Conservation (phyloP, 2,329 filamentous ascomycete genomes). For the Lojkania enalia region DNA sequence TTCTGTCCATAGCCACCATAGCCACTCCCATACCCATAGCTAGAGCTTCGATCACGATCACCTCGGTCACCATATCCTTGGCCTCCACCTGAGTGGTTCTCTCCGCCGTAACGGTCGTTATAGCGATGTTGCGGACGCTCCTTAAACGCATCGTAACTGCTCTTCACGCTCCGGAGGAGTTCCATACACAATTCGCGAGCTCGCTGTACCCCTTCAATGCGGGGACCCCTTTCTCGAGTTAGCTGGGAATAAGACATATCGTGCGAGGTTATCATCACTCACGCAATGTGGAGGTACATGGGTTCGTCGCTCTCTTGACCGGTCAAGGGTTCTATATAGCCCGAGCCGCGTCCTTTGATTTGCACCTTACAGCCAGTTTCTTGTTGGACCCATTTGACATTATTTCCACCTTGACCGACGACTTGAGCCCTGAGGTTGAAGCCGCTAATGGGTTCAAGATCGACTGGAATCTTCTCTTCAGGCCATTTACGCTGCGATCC, state of each 20-base stretch:
- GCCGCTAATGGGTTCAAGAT: constrained; percentile 85
- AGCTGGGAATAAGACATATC: constrained; percentile 35
- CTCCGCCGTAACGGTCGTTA: constrained; percentile 44
- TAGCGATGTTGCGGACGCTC: constrained; percentile 58
- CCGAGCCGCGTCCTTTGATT: constrained; percentile 95
- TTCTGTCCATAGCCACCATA: constrained; percentile 44
- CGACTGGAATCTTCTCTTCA: constrained; percentile 90
- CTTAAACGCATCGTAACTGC: constrained; percentile 90
- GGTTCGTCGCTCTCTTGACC: constrained; percentile 89
- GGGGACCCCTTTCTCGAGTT: constrained; percentile 68
- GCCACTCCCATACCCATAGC: constrained; percentile 44
- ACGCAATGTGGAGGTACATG: constrained; percentile 97
- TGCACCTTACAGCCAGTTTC: constrained; percentile 95
- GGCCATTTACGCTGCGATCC: constrained; percentile 88
- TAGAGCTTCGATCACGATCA: constrained; percentile 44
- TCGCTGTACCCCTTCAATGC: constrained; percentile 80
- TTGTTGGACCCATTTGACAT: constrained; percentile 97
- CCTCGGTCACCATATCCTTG: constrained; percentile 42
- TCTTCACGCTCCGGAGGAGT: constrained; percentile 80
- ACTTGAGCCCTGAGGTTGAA: constrained; percentile 97
- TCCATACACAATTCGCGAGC: constrained; percentile 90
- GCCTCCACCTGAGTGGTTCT: constrained; percentile 41
- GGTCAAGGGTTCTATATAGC: constrained; percentile 88
- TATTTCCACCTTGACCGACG: constrained; percentile 89
- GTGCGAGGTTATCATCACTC: no score